These are phyloP conservation scores for Entophlyctis luteolus DNA, from an alignment of 192 early-diverging fungal species.

Conservation along the genomic window DNA sequence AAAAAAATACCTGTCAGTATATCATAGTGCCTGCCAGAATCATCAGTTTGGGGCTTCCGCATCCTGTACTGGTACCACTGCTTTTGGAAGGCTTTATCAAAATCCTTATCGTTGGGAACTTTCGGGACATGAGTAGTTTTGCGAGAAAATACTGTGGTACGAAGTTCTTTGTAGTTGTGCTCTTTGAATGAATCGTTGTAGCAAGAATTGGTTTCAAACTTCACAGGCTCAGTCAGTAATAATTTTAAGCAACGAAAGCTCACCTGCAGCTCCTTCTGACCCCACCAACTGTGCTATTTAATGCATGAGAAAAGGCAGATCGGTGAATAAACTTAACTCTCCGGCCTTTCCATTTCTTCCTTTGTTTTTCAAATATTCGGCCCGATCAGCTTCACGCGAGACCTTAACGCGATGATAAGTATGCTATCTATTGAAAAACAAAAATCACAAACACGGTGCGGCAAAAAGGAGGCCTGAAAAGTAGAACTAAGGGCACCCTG, in stretches of 20 bases:
- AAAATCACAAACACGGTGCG: constrained; percentile 17
- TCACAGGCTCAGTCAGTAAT: background rate
- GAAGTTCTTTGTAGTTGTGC: constrained; percentile 34
- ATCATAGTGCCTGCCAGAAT: constrained; percentile 36
- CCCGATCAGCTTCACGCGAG: constrained; percentile 28
- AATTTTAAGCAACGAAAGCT: background rate
- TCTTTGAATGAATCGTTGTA: constrained; percentile 39
- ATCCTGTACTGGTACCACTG: constrained; percentile 39
- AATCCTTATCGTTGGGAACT: background rate
- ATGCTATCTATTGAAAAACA: background rate
- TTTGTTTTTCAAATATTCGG: constrained; percentile 45
- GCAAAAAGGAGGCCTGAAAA: constrained; percentile 22
- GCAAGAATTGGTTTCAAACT: constrained; percentile 22
- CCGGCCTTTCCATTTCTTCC: constrained; percentile 36
- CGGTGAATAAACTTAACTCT: constrained; percentile 24
- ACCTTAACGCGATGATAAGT: constrained; percentile 16
- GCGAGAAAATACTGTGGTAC: background rate
- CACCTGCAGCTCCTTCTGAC: constrained; percentile 19
- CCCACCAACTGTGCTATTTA: constrained; percentile 33
- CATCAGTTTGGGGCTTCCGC: constrained; percentile 31
- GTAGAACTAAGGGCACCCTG: constrained; percentile 15
- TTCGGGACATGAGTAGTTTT: background rate
- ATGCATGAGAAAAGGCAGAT: background rate
- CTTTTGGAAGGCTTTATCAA: constrained; percentile 10
- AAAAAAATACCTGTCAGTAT: constrained; percentile 38